phyloP scores from a whole-genome alignment of 192 early-diverging fungal genomes.

The Dissophora ornata region DNA sequence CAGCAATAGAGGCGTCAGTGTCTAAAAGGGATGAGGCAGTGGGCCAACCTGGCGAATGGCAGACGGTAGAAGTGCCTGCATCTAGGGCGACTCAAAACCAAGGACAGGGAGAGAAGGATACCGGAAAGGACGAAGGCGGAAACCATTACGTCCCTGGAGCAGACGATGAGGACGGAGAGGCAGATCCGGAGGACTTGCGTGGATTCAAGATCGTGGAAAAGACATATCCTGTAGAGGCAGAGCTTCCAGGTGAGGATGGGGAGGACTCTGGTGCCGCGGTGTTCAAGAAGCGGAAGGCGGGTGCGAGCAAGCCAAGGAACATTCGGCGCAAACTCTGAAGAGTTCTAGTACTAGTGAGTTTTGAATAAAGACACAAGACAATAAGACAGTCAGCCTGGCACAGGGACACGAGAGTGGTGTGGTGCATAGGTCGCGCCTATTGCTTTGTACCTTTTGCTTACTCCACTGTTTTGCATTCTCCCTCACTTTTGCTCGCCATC shows the following conservation, averaged over 20 bases:
- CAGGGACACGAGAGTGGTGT: too few species aligned
- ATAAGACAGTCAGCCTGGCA: too few species aligned
- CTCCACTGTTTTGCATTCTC: too few species aligned
- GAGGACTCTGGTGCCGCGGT: constrained; percentile 13
- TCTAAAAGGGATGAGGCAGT: constrained; percentile 18
- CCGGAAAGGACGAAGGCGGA: constrained; percentile 2
- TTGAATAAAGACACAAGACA: too few species aligned
- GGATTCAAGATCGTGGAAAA: constrained; percentile 67
- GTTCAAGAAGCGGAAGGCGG: constrained; percentile 65
- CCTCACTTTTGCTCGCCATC: too few species aligned
- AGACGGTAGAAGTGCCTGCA: constrained; percentile 47
- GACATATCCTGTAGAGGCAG: constrained; percentile 51
- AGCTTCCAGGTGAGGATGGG: constrained; percentile 22
- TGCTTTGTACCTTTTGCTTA: too few species aligned
- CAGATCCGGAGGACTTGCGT: constrained; percentile 60
- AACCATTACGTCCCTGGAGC: constrained; percentile 7
- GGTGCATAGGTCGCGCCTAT: too few species aligned
- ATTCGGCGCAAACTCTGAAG: constrained; percentile 46
- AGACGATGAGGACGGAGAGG: constrained; percentile 58
- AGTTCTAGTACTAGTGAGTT: too few species aligned
- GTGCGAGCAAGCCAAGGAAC: constrained; percentile 48
- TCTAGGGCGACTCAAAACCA: background rate
- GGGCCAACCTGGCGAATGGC: constrained; percentile 54
- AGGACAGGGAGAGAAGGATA: background rate
- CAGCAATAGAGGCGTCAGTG: background rate